Evolutionary conservation across 2,329 filamentous ascomycete species (phyloP).

Genomic region (Colletotrichum liriopes): DNA sequence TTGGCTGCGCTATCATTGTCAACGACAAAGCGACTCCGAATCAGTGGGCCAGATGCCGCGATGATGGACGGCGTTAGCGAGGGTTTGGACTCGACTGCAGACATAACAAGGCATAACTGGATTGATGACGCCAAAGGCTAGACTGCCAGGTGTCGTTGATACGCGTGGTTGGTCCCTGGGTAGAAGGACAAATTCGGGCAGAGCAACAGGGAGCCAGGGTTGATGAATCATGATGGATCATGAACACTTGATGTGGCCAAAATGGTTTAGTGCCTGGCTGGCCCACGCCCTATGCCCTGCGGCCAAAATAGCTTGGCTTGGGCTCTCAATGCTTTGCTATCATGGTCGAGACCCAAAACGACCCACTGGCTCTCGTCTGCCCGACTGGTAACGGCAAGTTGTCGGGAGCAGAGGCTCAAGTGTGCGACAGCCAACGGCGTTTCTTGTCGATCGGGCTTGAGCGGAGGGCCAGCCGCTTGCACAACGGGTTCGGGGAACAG

Average conservation of each 20-base stretch:
- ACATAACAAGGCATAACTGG: constrained; percentile 29
- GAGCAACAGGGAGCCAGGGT: constrained; percentile 35
- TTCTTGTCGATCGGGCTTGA: constrained; percentile 1
- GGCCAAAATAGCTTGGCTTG: not conserved
- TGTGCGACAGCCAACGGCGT: not conserved
- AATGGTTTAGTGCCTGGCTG: constrained; percentile 1
- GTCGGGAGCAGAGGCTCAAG: not conserved
- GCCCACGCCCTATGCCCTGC: not conserved
- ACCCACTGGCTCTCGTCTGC: not conserved
- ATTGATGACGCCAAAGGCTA: constrained; percentile 35
- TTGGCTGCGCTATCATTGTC: not conserved
- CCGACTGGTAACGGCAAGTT: not conserved
- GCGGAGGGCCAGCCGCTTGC: constrained; percentile 15
- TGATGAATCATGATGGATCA: constrained; percentile 38
- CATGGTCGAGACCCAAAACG: not conserved
- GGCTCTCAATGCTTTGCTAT: not conserved
- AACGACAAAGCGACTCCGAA: constrained; percentile 5
- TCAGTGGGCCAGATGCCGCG: constrained; percentile 5
- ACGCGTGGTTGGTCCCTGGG: constrained; percentile 29
- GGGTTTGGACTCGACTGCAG: constrained; percentile 18
- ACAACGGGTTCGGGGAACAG: constrained; percentile 38
- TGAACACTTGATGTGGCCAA: constrained; percentile 5
- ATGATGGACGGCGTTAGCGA: constrained; percentile 4
- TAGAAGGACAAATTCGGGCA: constrained; percentile 23
- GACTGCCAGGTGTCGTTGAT: constrained; percentile 22